phyloP scores from a whole-genome alignment of 371 early-diverging fungal species.

The Funneliformis caledonium region DNA sequence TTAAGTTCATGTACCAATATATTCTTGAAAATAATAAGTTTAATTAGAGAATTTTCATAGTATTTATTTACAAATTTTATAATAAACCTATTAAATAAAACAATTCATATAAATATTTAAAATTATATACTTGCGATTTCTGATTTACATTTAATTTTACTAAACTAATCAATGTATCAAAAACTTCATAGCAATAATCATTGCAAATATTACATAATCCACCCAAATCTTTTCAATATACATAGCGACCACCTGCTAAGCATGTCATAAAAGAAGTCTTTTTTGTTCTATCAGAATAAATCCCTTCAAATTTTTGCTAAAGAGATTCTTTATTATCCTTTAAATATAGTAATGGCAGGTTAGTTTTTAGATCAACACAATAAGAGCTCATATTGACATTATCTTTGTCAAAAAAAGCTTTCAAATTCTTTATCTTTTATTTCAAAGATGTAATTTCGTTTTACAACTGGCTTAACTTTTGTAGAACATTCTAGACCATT shows the following conservation, averaged over 20 bases:
- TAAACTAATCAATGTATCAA: background rate
- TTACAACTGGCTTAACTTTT: background rate
- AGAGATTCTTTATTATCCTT: background rate
- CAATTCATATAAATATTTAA: background rate
- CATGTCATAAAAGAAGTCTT: background rate
- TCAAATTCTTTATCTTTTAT: slow-evolving; percentile 1
- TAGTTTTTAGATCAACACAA: background rate
- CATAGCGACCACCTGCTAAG: background rate
- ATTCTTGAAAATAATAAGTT: no score
- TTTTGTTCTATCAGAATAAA: background rate
- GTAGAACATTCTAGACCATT: background rate
- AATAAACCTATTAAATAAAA: no score
- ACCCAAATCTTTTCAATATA: background rate
- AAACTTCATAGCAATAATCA: slow-evolving; percentile 18
- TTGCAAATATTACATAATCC: slow-evolving; percentile 10
- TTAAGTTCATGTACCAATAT: background rate
- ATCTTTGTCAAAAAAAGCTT: background rate
- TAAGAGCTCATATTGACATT: slow-evolving; percentile 15
- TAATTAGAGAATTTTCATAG: no score
- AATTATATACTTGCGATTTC: no score
- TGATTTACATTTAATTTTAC: background rate
- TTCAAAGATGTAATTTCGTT: background rate
- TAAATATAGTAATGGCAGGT: slow-evolving; percentile 3
- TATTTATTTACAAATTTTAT: no score
- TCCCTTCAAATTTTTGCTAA: slow-evolving; percentile 9